Evolutionary conservation across 345 rosid genomes (phyloP), one percentile per base, ranked within the genome.

Genomic region (Eucalyptus polybractea): DNA sequence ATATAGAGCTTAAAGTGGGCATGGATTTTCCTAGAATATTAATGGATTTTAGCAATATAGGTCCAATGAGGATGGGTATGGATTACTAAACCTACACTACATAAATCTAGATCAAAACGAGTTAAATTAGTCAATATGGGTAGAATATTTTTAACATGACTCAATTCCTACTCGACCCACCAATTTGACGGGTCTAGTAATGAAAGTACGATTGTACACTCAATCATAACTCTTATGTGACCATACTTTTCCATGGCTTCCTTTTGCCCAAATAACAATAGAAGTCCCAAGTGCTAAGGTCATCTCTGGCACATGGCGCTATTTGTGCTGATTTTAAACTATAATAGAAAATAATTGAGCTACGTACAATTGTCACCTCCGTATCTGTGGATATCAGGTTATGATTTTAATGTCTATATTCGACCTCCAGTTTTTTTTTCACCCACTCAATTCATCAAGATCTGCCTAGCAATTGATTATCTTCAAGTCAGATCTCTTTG

Each of bases 401-500:
- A 45, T 45, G 47, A 45, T 45, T 45, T 45, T 45, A 45, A 8
- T 45, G 8, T 45, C 47, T 45, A 45, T 45, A 45, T 45, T 45
- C 10, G 1, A 31, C 88, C n/a, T 89, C 88, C 94, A 95, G 96
- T 91, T 96, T 60, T 86, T 93, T 96, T 49, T 96, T 50, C 53
- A 96, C 86, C 94, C 97, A 7, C 92, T 97, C 9, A 97, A 97
- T 92, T 94, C 97, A 42, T 95, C 47, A 45, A 45, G 47, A 45
- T 45, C 47, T 45, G 96, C 98, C 2, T 96, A 93, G 72, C 96
- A 95, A 86, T 93, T 94, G 49, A 90, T 96, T 67, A 93, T 94
- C 37, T 95, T 94, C 81, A 94, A 95, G 93, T 90, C 95, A 0
- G 65, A 91, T 80, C 97, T 96, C 94, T 94, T 96, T 90, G 97